phyloP scores from a whole-genome alignment of 768 basidiomycete genomes.

The Leccinum subgranulosum region DNA sequence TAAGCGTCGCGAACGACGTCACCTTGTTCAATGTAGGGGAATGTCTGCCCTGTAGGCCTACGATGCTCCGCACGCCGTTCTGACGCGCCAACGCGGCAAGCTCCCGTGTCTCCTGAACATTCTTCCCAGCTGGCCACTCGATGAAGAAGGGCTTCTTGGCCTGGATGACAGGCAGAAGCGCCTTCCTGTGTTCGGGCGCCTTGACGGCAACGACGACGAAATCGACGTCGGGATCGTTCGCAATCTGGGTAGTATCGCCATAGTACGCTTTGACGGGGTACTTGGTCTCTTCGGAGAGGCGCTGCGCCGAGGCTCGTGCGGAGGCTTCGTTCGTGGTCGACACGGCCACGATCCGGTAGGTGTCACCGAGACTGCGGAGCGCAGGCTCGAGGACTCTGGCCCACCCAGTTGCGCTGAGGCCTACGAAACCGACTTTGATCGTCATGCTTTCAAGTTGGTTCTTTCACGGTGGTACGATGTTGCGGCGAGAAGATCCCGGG shows the following conservation, averaged over 20 bases:
- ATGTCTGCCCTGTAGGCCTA: conserved; percentile 12
- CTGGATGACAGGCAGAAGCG: conserved; percentile 9
- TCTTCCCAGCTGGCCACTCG: conserved; percentile 13
- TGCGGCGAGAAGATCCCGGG: neutral
- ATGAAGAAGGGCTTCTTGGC: conserved; percentile 13
- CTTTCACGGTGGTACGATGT: neutral
- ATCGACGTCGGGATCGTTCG: conserved; percentile 13
- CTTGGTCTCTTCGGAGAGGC: conserved; percentile 1
- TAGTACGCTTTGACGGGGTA: conserved; percentile 10
- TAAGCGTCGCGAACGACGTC: neutral
- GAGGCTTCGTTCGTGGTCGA: conserved; percentile 10
- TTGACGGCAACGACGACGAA: conserved; percentile 12
- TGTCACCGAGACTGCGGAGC: conserved; percentile 6
- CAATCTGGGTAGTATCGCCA: conserved; percentile 12
- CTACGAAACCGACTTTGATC: conserved; percentile 8
- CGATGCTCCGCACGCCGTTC: conserved; percentile 3
- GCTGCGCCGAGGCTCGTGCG: conserved; percentile 4
- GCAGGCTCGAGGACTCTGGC: conserved; percentile 7
- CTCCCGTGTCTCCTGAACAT: conserved; percentile 6
- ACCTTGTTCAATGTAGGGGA: conserved; percentile 10
- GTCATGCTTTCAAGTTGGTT: neutral
- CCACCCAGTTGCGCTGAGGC: conserved; percentile 7
- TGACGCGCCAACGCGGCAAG: conserved; percentile 7
- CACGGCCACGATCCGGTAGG: conserved; percentile 11
- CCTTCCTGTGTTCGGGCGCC: conserved; percentile 6